Base-by-base conservation (phyloP, 202 grass and related monocot species). In the Hordeum pubiflorum region DNA sequence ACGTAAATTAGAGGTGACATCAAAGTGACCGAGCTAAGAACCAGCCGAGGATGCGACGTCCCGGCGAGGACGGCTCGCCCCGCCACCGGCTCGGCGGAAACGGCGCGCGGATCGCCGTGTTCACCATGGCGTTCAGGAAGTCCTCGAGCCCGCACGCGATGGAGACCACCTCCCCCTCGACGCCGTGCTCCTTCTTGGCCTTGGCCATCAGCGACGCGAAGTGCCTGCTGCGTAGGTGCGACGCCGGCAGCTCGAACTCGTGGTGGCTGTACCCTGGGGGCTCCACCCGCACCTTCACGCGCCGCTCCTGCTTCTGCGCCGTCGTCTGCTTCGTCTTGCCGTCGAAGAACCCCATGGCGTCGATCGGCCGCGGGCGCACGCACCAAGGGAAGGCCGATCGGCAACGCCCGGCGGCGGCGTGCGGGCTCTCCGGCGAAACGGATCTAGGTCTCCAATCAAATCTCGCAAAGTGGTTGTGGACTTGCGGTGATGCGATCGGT, bases 201-300 rank as follows among this genome's bases (percentile, higher is more conserved):
- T 41, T 41, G 3, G 74, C 43, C 50, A 87, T 48, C 32, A 78
- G 44, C 63, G 17, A 13, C 54, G 12, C 63, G 63, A 82, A 69
- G 39, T 33, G 71, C 31, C 17, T 73, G 64, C 74, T 58, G 23
- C 12, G 50, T 7, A 83, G 65, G 32, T 65, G 57, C 79, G 23
- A 60, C 34, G 69, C 57, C 73, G 57, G 74, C 64, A 78, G 39
- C 22, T 18, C 56, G 65, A 66, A 41, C 44, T 48, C 18, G 68
- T 59, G 66, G 33, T 9, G 7, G 41, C 11, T 61, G 75, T 77
- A 40, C 75, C 76, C 58, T 15, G 15, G 75, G 2, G 21, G 26
- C 41, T 81, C 79, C 32, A 86, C 84, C 23, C 44, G 77, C 22
- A 75, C 77, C 7, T 18, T 46, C 15, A 84, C 63, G 20, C 5